Conservation (phyloP, 768 basidiomycete genomes). For the Lactarius sp. region DNA sequence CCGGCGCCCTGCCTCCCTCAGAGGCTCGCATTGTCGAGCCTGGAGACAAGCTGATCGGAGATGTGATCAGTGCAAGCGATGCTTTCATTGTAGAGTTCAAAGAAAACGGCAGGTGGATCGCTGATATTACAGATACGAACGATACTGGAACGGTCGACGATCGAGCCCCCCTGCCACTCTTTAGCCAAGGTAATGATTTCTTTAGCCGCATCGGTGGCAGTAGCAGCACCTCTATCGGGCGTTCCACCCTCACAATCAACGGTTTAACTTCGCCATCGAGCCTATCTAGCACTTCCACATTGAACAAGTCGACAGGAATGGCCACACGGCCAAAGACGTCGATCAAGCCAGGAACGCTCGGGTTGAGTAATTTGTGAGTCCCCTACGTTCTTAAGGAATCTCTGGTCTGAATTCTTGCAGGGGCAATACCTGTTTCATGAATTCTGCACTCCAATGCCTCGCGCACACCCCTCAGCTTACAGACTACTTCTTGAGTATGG, state of each 20-base stretch:
- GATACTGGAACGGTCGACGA: slow-evolving; percentile 1
- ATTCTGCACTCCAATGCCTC: slow-evolving; percentile 94
- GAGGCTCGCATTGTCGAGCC: slow-evolving; percentile 42
- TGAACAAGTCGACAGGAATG: slow-evolving; percentile 15
- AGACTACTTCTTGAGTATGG: slow-evolving; percentile 86
- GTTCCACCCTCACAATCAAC: slow-evolving; percentile 15
- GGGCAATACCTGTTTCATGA: slow-evolving; percentile 99
- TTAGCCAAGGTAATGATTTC: slow-evolving; percentile 25
- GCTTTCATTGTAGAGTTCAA: slow-evolving; percentile 75
- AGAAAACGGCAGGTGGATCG: slow-evolving; percentile 52
- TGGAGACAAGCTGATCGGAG: slow-evolving; percentile 50
- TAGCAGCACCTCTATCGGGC: slow-evolving; percentile 8
- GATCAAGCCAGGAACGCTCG: slow-evolving; percentile 70
- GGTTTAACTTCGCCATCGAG: slow-evolving; percentile 21
- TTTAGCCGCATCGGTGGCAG: slow-evolving; percentile 21
- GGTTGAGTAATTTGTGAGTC: slow-evolving; percentile 81
- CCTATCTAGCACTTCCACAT: slow-evolving; percentile 14
- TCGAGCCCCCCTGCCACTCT: slow-evolving; percentile 24
- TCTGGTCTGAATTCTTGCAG: slow-evolving; percentile 33
- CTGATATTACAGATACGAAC: slow-evolving; percentile 25
- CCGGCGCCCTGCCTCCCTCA: slow-evolving; percentile 21
- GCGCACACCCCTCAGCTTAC: slow-evolving; percentile 86
- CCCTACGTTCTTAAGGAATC: background rate
- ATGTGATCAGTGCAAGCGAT: slow-evolving; percentile 57
- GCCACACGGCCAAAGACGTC: slow-evolving; percentile 33